Base-by-base conservation (phyloP, 768 basidiomycete genomes). In the Pleurotus pulmonarius region DNA sequence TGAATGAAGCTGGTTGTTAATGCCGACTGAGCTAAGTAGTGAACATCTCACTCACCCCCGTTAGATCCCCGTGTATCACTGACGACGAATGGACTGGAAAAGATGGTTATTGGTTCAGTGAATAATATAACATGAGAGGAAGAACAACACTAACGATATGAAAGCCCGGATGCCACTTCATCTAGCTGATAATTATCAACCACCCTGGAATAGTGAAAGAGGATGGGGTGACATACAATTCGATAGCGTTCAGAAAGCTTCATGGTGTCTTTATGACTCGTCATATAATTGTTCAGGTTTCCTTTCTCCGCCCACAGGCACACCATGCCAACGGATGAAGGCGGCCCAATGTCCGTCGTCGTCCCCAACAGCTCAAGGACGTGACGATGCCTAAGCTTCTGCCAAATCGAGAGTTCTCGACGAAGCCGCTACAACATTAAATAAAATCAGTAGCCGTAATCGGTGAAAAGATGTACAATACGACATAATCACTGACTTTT, bases 1-100 rank as follows among this genome's bases (percentile, higher is more conserved):
- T 6, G 12, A 3, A 44, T 13, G n/a, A n/a, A n/a, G n/a, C n/a
- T n/a, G n/a, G n/a, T n/a, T n/a, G n/a, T n/a, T n/a, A n/a, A n/a
- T n/a, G n/a, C n/a, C n/a, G n/a, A n/a, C n/a, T n/a, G n/a, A n/a
- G n/a, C n/a, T n/a, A n/a, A n/a, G n/a, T n/a, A n/a, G n/a, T n/a
- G n/a, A n/a, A n/a, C n/a, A n/a, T n/a, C n/a, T n/a, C n/a, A n/a
- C 54, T 25, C 9, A 55, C 43, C 13, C 54, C 54, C 6, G 43
- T 55, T 5, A 55, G 45, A 44, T 55, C 54, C 2, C 44, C 54
- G n/a, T 55, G 54, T 9, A 55, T 46, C 16, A 55, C 43, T 11
- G 41, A 45, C 4, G 22, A 16, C 11, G 22, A 22, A 16, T 55
- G 54, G n/a, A 55, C 54, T 55, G 15, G 7, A 39, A 7, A 25